phyloP scores from a whole-genome alignment of 805 yeast species.

The Wickerhamiella azyma region DNA sequence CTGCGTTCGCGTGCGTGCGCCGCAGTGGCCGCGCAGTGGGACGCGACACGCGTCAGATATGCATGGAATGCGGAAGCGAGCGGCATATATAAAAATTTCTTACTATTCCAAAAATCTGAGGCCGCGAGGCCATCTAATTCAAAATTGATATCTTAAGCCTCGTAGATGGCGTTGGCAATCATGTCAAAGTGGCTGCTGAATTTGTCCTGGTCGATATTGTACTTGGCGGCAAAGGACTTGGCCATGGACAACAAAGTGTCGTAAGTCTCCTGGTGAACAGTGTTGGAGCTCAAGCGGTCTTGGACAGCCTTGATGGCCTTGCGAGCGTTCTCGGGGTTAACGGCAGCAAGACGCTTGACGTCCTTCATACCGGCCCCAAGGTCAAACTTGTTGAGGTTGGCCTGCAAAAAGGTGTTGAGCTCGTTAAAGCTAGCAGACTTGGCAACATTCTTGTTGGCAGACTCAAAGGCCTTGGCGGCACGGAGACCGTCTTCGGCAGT shows the following conservation, averaged over 20 bases:
- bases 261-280: conserved; percentile 3
- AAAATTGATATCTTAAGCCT: no score
- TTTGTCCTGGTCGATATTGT: background rate
- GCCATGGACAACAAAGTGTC: background rate
- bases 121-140: no score
- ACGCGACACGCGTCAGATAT: no score
- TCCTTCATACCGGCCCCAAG: conserved; percentile 6
- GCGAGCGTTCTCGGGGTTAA: conserved; percentile 3
- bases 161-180: background rate
- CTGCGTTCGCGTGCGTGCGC: no score
- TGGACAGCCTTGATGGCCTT: background rate
- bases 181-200: background rate
- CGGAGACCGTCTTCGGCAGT: conserved; percentile 1
- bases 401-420: background rate
- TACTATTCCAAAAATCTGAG: background rate
- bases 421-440: background rate
- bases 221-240: conserved; percentile 2
- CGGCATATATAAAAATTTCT: background rate
- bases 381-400: conserved; percentile 4
- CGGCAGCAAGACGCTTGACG: background rate
- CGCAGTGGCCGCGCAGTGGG: no score
- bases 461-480: conserved; percentile 2
- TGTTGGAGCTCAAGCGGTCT: background rate
- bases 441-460: conserved; percentile 2
- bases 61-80: background rate